Conservation (phyloP, 345 rosid genomes). For the Eucalyptus sp. region DNA sequence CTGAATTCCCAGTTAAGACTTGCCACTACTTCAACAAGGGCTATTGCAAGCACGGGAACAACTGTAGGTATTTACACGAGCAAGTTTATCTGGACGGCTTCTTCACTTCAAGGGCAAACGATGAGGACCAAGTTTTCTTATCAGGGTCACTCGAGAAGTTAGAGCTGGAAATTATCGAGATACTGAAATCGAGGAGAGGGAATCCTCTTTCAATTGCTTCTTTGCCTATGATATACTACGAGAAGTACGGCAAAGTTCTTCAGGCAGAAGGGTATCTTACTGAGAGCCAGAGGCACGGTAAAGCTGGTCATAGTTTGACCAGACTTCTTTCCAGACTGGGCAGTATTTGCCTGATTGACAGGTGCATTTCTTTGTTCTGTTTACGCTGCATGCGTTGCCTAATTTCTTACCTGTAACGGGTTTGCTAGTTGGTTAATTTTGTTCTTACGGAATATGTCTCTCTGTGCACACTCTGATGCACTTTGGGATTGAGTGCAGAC, state of each 20-base stretch:
- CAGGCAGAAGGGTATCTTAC: slow-evolving; percentile 67
- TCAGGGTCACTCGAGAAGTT: slow-evolving; percentile 33
- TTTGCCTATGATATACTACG: slow-evolving; percentile 52
- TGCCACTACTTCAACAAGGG: slow-evolving; percentile 63
- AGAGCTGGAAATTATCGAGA: slow-evolving; percentile 39
- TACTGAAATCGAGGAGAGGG: slow-evolving; percentile 45
- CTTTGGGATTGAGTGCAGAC: slow-evolving; percentile 21
- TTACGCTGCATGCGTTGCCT: neutral
- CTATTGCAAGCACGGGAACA: slow-evolving; percentile 51
- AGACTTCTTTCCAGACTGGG: slow-evolving; percentile 49
- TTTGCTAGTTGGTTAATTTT: neutral
- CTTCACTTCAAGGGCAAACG: slow-evolving; percentile 4
- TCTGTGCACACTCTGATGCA: neutral
- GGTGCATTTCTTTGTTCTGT: slow-evolving; percentile 9
- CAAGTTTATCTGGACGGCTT: slow-evolving; percentile 17
- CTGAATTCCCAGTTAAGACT: slow-evolving; percentile 28
- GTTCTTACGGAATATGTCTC: neutral
- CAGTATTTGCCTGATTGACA: slow-evolving; percentile 40
- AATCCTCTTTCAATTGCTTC: slow-evolving; percentile 60
- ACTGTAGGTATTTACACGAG: slow-evolving; percentile 47
- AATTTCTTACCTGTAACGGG: neutral
- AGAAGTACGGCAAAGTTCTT: slow-evolving; percentile 47
- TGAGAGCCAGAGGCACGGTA: slow-evolving; percentile 71
- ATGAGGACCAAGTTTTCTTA: slow-evolving; percentile 25
- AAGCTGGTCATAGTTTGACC: slow-evolving; percentile 56